Percentiles rank a stretch among this genome's conserved stretches.
These are phyloP conservation scores for Tetradesmus obliquus DNA, from an alignment of 139 green algal species.

Conservation along the genomic window DNA sequence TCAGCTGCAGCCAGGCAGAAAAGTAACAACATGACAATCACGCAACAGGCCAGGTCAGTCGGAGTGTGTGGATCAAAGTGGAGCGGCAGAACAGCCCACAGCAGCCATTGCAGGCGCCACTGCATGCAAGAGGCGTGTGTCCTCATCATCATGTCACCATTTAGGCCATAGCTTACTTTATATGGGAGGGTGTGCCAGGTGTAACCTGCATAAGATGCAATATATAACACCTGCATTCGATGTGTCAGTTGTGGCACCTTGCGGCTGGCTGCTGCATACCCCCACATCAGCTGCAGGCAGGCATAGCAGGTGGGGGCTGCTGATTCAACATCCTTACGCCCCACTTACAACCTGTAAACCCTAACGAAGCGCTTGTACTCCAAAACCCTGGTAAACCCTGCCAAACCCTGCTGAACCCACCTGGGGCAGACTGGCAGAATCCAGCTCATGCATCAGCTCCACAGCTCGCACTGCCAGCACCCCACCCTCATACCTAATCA, in stretches of 20 bases:
- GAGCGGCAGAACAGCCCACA: background rate
- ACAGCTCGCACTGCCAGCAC: slow-evolving; percentile 13
- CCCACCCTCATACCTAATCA: background rate
- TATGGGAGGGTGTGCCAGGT: background rate
- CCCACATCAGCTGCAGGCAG: background rate
- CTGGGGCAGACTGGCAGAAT: background rate
- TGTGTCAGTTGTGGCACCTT: background rate
- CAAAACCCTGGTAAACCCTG: background rate
- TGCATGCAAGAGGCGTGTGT: too few species aligned
- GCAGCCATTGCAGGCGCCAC: background rate
- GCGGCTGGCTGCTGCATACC: background rate
- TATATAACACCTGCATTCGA: background rate
- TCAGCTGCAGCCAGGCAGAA: slow-evolving; percentile 17
- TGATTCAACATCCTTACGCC: background rate
- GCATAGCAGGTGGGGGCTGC: background rate
- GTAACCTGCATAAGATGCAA: background rate
- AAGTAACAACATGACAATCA: background rate
- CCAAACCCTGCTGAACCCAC: background rate
- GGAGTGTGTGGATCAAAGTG: background rate
- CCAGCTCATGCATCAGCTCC: background rate
- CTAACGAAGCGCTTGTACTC: background rate
- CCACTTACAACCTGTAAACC: background rate
- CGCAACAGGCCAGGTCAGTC: background rate
- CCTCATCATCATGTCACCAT: background rate
- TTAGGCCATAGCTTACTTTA: background rate